Conservation (phyloP, 2,329 filamentous ascomycete genomes). For the Pseudogymnoascus sp. region DNA sequence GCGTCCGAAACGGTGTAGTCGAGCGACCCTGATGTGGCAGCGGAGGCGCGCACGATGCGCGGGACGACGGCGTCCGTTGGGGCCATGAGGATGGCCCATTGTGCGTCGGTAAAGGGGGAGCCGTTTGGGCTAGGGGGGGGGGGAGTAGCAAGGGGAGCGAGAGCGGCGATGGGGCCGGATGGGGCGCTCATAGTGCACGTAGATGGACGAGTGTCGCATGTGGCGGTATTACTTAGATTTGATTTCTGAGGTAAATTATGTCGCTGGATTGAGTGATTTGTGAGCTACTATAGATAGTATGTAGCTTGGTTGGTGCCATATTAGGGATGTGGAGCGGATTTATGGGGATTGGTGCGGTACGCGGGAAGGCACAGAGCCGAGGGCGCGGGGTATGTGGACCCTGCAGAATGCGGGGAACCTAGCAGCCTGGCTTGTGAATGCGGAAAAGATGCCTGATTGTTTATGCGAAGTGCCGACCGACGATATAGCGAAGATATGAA, state of each 20-base stretch:
- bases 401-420: neutral
- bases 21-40: neutral
- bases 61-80: slow-evolving; percentile 53
- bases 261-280: neutral
- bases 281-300: neutral
- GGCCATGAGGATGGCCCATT: slow-evolving; percentile 47
- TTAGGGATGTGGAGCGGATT: neutral
- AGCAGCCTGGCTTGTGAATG: neutral
- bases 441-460: neutral
- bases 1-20: neutral
- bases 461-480: neutral
- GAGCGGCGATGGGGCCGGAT: neutral
- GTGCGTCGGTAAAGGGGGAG: slow-evolving; percentile 33
- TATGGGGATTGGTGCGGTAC: neutral
- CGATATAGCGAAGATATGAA: neutral
- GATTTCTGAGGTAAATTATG: neutral
- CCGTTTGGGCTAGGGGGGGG: neutral
- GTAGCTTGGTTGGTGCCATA: neutral
- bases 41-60: slow-evolving; percentile 35
- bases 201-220: neutral
- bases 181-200: neutral
- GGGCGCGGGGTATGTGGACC: neutral
- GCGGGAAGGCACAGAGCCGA: neutral
- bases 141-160: neutral
- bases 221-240: neutral